phyloP scores from a whole-genome alignment of 768 basidiomycete genomes.

The Leucocoprinus birnbaumii region DNA sequence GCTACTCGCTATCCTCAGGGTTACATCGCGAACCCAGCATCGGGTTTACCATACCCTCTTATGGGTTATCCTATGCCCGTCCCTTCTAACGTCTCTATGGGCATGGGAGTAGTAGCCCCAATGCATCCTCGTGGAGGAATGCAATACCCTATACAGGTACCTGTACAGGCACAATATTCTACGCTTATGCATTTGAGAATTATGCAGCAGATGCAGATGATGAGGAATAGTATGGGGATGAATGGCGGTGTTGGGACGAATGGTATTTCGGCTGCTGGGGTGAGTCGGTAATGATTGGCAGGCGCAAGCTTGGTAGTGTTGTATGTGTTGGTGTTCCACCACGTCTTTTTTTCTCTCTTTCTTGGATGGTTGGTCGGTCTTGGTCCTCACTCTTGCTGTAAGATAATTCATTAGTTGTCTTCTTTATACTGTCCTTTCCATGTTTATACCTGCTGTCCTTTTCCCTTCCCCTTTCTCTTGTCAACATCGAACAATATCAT shows the following conservation, averaged over 20 bases:
- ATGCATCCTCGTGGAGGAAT: constrained; percentile 1
- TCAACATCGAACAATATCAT: neutral
- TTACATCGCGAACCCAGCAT: neutral
- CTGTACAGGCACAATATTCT: constrained; percentile 10
- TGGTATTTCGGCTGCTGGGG: neutral
- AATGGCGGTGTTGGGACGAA: neutral
- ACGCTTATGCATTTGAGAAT: constrained; percentile 13
- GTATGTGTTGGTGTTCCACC: no score
- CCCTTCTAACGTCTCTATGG: neutral
- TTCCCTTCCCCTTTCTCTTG: neutral
- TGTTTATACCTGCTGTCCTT: neutral
- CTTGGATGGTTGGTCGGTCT: neutral
- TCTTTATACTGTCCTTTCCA: neutral
- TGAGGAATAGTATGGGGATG: constrained; percentile 10
- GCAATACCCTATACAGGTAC: constrained; percentile 2
- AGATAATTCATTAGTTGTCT: neutral
- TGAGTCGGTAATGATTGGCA: neutral
- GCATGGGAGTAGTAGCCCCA: neutral
- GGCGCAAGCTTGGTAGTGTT: no score
- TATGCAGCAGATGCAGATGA: constrained; percentile 13
- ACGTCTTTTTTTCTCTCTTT: neutral
- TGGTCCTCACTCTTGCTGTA: neutral
- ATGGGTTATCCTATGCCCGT: neutral
- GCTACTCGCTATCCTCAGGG: neutral
- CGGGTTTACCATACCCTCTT: constrained; percentile 1